Percentiles rank a stretch among this genome's conserved stretches.
These are phyloP conservation scores for Chionographis japonica DNA, from an alignment of 106 monocot genomes.

Conservation along the genomic window DNA sequence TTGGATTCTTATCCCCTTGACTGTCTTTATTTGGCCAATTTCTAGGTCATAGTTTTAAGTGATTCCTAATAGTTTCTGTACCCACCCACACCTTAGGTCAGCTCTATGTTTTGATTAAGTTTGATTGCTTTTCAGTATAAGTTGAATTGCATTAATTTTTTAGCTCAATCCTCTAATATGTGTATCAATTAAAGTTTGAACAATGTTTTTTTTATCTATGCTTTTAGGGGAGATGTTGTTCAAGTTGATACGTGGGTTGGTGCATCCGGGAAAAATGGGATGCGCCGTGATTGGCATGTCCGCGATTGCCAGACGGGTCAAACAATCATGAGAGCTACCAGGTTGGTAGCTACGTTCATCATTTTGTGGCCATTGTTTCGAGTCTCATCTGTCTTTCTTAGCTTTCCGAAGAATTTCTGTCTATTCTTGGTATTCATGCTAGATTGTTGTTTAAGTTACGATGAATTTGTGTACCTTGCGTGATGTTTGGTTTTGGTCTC, in stretches of 20 bases:
- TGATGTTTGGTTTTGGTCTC: background rate
- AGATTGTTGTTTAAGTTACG: background rate
- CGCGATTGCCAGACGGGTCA: conserved; percentile 55
- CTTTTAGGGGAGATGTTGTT: conserved; percentile 70
- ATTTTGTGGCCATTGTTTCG: no score
- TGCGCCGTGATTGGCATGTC: conserved; percentile 85
- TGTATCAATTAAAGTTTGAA: no score
- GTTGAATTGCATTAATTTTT: no score
- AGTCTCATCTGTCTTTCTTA: background rate
- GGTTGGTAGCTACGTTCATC: conserved; percentile 19
- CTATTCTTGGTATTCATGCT: background rate
- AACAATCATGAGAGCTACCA: conserved; percentile 63
- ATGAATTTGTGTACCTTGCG: no score
- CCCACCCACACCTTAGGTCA: no score
- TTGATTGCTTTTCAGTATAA: no score
- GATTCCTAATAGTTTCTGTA: no score
- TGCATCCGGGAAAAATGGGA: conserved; percentile 73
- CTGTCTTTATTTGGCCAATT: no score
- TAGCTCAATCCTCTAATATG: no score
- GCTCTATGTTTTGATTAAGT: no score
- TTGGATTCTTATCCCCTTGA: no score
- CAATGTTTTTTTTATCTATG: background rate
- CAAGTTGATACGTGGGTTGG: conserved; percentile 84
- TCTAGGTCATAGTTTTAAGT: no score
- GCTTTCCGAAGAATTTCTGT: background rate